A percentile compares a stretch with the other conserved stretches of the same genome.
Evolutionary conservation across 1,284 basidiomycete genomes (phyloP).

Genomic region (Boletus smithii): DNA sequence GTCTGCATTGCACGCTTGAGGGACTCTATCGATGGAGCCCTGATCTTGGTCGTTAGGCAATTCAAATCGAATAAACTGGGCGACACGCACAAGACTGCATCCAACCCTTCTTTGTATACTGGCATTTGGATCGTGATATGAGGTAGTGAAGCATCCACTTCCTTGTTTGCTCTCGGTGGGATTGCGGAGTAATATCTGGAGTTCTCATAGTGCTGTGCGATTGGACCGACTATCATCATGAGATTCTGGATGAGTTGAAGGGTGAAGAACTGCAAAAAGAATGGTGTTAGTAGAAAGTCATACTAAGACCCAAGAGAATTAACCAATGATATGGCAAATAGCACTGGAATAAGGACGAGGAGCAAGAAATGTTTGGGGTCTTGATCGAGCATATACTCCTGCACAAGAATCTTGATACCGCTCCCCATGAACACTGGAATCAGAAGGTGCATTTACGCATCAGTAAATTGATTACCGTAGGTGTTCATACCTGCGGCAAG

Average conservation of each 20-base stretch:
- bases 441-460: conserved; percentile 11
- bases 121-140: conserved; percentile 78
- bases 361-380: conserved; percentile 62
- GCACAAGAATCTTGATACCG: conserved; percentile 55
- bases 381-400: conserved; percentile 68
- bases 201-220: conserved; percentile 73
- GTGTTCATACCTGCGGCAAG: conserved; percentile 50
- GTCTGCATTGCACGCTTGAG: conserved; percentile 86
- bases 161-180: conserved; percentile 54
- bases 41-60: conserved; percentile 28
- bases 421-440: conserved; percentile 59
- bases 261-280: conserved; percentile 52
- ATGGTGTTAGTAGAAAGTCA: neutral
- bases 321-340: conserved; percentile 72
- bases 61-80: conserved; percentile 3
- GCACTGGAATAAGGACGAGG: conserved; percentile 59
- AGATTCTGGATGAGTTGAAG: conserved; percentile 60
- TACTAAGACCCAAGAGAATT: conserved; percentile 22
- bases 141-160: conserved; percentile 59
- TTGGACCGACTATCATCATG: conserved; percentile 63
- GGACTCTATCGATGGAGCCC: conserved; percentile 72
- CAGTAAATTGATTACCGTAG: conserved; percentile 20
- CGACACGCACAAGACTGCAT: conserved; percentile 59
- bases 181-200: conserved; percentile 69
- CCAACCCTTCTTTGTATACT: conserved; percentile 75